Evolutionary conservation across 129 eudicot species (phyloP).

Genomic region (Centrapalus pauciflorus): DNA sequence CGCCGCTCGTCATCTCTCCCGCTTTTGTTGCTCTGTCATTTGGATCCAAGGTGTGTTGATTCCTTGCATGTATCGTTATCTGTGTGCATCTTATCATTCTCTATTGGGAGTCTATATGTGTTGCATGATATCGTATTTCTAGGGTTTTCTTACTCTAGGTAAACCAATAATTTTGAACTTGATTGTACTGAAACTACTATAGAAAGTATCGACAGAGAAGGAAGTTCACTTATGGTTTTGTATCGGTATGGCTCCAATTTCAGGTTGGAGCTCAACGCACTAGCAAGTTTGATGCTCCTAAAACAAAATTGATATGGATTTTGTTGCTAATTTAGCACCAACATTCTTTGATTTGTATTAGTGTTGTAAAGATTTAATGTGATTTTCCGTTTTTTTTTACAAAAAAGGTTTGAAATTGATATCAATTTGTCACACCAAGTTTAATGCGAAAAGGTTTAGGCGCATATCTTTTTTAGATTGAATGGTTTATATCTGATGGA

Average conservation of each 20-base stretch:
- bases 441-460: background rate
- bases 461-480: background rate
- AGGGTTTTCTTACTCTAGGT: background rate
- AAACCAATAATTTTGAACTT: background rate
- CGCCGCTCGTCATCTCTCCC: conserved; percentile 1
- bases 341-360: conserved; percentile 5
- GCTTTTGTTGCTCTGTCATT: background rate
- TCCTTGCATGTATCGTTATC: background rate
- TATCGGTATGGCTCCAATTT: conserved; percentile 9
- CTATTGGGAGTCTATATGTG: conserved; percentile 3
- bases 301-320: conserved; percentile 1
- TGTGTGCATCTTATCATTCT: background rate
- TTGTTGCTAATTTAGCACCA: conserved; percentile 18
- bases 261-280: background rate
- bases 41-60: conserved; percentile 14
- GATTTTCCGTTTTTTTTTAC: background rate
- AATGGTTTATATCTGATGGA: background rate
- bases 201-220: conserved; percentile 1
- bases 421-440: background rate
- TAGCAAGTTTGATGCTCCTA: background rate
- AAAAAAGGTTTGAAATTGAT: background rate
- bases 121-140: conserved; percentile 8
- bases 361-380: conserved; percentile 7
- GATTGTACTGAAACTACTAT: background rate
- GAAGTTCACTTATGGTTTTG: conserved; percentile 18